phyloP scores from a whole-genome alignment of 495 filamentous ascomycete species.

The Opeltia flavorubescens region DNA sequence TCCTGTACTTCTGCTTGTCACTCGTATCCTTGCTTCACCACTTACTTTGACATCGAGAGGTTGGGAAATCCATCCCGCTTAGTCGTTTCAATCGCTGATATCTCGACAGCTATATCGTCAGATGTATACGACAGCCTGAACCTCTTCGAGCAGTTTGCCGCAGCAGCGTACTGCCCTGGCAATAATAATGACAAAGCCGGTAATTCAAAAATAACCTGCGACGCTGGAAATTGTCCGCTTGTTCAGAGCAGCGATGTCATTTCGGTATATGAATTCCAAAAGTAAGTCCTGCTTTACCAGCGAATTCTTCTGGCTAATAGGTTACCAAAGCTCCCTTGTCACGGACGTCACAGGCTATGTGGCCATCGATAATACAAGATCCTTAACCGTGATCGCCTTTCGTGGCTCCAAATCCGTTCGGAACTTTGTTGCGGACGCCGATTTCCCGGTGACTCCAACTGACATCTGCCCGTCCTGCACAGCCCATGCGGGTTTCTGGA shows the following conservation, averaged over 20 bases:
- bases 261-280: constrained; percentile 43
- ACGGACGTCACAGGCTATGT: constrained; percentile 58
- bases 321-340: constrained; percentile 26
- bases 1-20: background rate
- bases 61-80: background rate
- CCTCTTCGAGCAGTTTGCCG: constrained; percentile 57
- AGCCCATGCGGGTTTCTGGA: constrained; percentile 41
- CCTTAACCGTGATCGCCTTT: constrained; percentile 53
- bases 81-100: background rate
- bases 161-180: constrained; percentile 51
- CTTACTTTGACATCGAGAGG: background rate
- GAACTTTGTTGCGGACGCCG: constrained; percentile 55
- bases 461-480: constrained; percentile 36
- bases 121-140: constrained; percentile 33
- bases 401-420: constrained; percentile 46
- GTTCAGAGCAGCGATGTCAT: constrained; percentile 42
- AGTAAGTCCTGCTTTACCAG: constrained; percentile 27
- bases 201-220: constrained; percentile 42
- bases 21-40: background rate
- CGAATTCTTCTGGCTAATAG: constrained; percentile 6
- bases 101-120: background rate
- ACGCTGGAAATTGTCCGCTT: constrained; percentile 40
- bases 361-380: constrained; percentile 47
- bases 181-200: constrained; percentile 30
- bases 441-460: constrained; percentile 24